Percentiles rank a stretch among this genome's conserved stretches.
Evolutionary conservation across 148 eudicot species (phyloP).

Genomic region (Rhododendron henanense): DNA sequence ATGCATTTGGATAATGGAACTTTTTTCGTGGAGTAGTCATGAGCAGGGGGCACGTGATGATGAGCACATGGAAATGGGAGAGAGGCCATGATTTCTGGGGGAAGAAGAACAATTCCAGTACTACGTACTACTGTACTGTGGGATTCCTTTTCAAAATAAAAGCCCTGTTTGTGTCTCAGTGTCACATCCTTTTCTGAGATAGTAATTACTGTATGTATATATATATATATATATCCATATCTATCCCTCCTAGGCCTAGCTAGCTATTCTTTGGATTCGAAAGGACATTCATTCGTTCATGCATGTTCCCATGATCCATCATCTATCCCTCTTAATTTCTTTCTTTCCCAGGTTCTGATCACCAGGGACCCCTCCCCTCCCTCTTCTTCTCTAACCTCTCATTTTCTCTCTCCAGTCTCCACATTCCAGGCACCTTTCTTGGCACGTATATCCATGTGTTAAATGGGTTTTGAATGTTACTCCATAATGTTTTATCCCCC

Average conservation of each 20-base stretch:
- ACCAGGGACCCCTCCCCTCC: neutral
- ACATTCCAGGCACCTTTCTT: neutral
- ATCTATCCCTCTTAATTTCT: no score
- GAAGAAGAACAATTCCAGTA: neutral
- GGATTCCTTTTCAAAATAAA: conserved; percentile 13
- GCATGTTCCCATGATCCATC: neutral
- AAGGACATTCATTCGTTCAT: neutral
- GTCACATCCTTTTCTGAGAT: neutral
- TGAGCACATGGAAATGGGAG: conserved; percentile 12
- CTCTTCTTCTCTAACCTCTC: conserved; percentile 3
- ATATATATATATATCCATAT: neutral
- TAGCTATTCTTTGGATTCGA: neutral
- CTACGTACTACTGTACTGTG: neutral
- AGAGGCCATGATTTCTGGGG: conserved; percentile 13
- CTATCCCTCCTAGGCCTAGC: neutral
- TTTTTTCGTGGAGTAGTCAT: neutral
- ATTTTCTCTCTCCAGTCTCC: neutral
- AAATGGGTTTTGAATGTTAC: neutral
- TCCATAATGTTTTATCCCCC: neutral
- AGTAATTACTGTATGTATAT: no score
- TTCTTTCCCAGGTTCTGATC: neutral
- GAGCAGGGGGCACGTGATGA: conserved; percentile 18
- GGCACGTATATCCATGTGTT: neutral
- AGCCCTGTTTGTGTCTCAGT: neutral
- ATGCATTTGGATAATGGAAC: conserved; percentile 4